Base-by-base conservation (phyloP, 768 basidiomycete species). In the Basidioascus undulatus region DNA sequence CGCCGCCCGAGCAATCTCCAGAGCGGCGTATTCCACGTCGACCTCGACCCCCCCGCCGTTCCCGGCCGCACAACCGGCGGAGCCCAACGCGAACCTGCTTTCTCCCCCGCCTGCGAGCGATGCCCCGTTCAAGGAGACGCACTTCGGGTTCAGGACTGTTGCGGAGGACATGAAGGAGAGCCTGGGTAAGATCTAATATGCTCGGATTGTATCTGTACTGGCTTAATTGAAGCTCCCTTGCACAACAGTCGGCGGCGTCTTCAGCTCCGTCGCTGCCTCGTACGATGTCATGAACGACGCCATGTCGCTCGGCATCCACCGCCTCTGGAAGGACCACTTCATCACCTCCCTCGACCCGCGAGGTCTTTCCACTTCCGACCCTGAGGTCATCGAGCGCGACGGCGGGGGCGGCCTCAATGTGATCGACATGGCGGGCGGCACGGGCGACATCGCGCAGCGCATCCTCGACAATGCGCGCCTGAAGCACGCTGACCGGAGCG, bases 211-310 rank as follows among this genome's bases (percentile, higher is more conserved):
- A 28, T 32, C 34, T 18, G 25, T 23, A 16, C 4, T 7, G 20
- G 26, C 41, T 32, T 8, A 35, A 40, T 24, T 25, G 7, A 21
- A 3, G 7, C 25, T 16, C 30, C 15, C 15, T 21, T 3, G 3
- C 8, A 11, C 19, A 4, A 3, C 46, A 63, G 92, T 98, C 46
- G 82, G 80, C 52, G 70, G 69, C 47, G 87, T 98, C 39, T 98
- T 98, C 61, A 74, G 81, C 53, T 89, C 82, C 6, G 92, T 98
- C 43, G 86, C 92, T 32, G 76, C 81, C 27, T 76, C 70, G 34
- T 98, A 98, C 61, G 92, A 96, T 59, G 58, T 94, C 32, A 92
- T 98, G 89, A 98, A 98, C 65, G 92, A 96, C 55, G 82, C 86
- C n/a, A 80, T 86, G 58, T 96, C 92, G 3, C 61, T 96, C 46